Evolutionary conservation across 1,139 yeast genomes (phyloP), one percentile per base, ranked within the genome.

Genomic region (Blastobotrys aristatus): DNA sequence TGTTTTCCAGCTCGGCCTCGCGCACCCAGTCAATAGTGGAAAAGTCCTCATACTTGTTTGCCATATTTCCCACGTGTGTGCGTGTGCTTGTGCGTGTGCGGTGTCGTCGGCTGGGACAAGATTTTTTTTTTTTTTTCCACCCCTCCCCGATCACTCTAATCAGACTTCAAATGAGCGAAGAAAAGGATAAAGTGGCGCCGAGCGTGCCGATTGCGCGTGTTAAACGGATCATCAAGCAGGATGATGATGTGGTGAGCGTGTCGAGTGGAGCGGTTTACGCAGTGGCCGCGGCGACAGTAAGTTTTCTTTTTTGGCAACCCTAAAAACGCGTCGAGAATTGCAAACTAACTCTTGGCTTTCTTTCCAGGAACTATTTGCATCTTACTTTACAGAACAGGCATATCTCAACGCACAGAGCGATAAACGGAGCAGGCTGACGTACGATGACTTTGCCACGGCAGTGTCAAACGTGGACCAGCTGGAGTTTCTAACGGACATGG

Each of bases 11-110:
- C 21, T 79, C 68, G 26, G 80, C 82, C 60, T 90, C 97, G 46
- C 82, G 82, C 13, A 87, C 79, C 95, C 96, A 88, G 65, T 92
- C 97, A 13, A 84, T 74, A 4, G 94, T 85, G 11, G 70, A 67
- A 60, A 84, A 86, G 14, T 49, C 49, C 27, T 53, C 43, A 27
- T 48, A 51, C 13, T 37, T 42, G 29, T 46, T 46, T 41, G 78
- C 79, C 47, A 77, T 74, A 18, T n/a, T 11, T 27, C n/a, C n/a
- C 31, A n/a, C n/a, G n/a, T n/a, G n/a, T n/a, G n/a, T n/a, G n/a
- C n/a, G n/a, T n/a, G n/a, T n/a, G n/a, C n/a, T n/a, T n/a, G n/a
- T n/a, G n/a, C n/a, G n/a, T 24, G 27, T 5, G 27, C 10, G 27
- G 27, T 24, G 27, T 24, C 27, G 27, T 24, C 27, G 10, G 10